These are phyloP conservation scores for Sapria himalayana DNA, from an alignment of 345 rosid genomes.

Conservation along the genomic window DNA sequence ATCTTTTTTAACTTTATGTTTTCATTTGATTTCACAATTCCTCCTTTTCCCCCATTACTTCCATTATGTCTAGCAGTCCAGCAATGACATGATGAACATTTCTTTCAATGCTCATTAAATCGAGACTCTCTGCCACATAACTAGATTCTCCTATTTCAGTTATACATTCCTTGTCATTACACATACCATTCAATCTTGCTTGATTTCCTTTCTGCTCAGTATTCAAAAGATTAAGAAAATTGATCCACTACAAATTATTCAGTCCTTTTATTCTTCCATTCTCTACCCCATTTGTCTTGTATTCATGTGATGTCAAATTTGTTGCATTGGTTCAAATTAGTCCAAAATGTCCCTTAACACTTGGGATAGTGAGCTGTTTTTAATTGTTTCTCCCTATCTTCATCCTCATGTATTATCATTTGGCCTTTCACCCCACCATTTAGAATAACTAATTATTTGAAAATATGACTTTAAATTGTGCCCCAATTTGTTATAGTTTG, in stretches of 20 bases:
- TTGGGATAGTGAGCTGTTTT: no score
- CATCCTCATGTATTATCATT: no score
- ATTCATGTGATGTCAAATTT: no score
- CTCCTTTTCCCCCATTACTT: background rate
- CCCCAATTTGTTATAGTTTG: background rate
- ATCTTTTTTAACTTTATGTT: background rate
- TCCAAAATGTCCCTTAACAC: no score
- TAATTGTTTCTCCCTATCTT: no score
- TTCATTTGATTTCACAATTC: background rate
- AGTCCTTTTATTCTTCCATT: no score
- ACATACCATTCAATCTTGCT: no score
- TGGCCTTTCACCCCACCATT: background rate
- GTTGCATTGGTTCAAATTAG: no score
- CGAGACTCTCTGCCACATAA: background rate
- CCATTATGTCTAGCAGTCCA: background rate
- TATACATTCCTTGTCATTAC: background rate
- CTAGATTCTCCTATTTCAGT: background rate
- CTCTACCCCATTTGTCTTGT: no score
- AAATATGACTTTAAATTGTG: background rate
- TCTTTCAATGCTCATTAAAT: background rate
- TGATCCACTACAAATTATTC: no score
- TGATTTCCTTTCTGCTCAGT: no score
- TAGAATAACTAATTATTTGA: background rate
- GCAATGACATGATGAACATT: background rate
- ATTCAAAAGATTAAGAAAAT: no score